Evolutionary conservation across 164 flowering plant genomes (phyloP).

Genomic region (Malania oleifera): DNA sequence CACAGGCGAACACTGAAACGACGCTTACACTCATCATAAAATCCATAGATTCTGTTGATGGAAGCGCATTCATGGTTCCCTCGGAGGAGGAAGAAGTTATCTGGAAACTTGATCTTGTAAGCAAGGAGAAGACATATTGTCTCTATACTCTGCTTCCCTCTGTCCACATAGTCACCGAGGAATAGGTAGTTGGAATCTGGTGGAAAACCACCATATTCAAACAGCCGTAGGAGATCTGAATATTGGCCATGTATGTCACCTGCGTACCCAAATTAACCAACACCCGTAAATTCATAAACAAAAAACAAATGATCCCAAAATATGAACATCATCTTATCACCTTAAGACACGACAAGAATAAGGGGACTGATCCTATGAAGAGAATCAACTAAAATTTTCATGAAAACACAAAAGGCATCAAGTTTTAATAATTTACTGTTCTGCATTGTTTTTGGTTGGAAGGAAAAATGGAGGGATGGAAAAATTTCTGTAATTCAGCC

Average conservation of each 20-base stretch:
- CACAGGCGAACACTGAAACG: constrained; percentile 51
- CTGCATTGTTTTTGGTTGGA: too few species aligned
- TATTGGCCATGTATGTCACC: constrained; percentile 63
- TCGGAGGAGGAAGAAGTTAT: constrained; percentile 50
- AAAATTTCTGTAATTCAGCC: too few species aligned
- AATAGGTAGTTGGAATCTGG: constrained; percentile 53
- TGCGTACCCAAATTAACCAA: constrained; percentile 11
- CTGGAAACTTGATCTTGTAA: constrained; percentile 50
- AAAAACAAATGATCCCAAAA: too few species aligned
- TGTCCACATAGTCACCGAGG: constrained; percentile 59
- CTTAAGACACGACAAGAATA: neutral
- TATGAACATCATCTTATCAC: neutral
- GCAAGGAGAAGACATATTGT: constrained; percentile 51
- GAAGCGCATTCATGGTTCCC: constrained; percentile 65
- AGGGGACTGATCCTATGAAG: too few species aligned
- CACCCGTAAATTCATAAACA: neutral
- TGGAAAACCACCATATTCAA: constrained; percentile 52
- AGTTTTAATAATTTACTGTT: too few species aligned
- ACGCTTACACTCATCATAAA: constrained; percentile 57
- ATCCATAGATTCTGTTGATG: constrained; percentile 55
- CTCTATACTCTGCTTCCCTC: constrained; percentile 59
- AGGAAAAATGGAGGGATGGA: too few species aligned
- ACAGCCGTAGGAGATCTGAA: constrained; percentile 50
- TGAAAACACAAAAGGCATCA: too few species aligned
- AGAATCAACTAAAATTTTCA: too few species aligned